These are phyloP conservation scores for Mesembryanthemum crystallinum DNA, from an alignment of 148 eudicot species.

Conservation along the genomic window DNA sequence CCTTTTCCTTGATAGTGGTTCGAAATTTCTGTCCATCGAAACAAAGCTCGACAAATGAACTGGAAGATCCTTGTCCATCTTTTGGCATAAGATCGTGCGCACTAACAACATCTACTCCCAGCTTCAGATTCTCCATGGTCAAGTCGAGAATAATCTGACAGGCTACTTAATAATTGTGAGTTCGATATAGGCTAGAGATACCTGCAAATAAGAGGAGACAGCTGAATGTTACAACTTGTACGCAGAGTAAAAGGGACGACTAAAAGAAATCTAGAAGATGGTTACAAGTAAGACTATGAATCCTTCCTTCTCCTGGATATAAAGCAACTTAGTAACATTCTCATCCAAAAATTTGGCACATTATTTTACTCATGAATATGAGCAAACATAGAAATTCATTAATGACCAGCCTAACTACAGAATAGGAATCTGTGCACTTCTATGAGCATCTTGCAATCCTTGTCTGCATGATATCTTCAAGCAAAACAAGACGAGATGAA, in stretches of 20 bases:
- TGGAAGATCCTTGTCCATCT: conserved; percentile 92
- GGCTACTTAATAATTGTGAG: background rate
- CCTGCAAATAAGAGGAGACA: conserved; percentile 27
- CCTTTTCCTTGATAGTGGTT: conserved; percentile 82
- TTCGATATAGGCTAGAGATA: conserved; percentile 3
- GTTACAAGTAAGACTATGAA: background rate
- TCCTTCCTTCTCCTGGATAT: too few species aligned
- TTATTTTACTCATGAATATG: background rate
- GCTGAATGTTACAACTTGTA: background rate
- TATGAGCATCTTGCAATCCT: background rate
- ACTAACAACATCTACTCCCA: conserved; percentile 79
- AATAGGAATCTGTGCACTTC: background rate
- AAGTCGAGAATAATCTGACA: background rate
- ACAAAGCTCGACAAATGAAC: conserved; percentile 74
- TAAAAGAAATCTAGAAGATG: background rate
- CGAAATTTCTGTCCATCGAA: conserved; percentile 81
- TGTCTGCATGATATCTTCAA: background rate
- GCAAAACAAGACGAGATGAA: background rate
- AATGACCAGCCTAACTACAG: conserved; percentile 2
- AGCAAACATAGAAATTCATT: background rate
- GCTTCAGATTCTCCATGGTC: conserved; percentile 59
- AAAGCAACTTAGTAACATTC: background rate
- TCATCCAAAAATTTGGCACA: background rate
- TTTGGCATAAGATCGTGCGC: conserved; percentile 91
- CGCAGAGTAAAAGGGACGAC: background rate